Conservation (phyloP, 75 land plant genomes). For the Adiantum capillusveneris region DNA sequence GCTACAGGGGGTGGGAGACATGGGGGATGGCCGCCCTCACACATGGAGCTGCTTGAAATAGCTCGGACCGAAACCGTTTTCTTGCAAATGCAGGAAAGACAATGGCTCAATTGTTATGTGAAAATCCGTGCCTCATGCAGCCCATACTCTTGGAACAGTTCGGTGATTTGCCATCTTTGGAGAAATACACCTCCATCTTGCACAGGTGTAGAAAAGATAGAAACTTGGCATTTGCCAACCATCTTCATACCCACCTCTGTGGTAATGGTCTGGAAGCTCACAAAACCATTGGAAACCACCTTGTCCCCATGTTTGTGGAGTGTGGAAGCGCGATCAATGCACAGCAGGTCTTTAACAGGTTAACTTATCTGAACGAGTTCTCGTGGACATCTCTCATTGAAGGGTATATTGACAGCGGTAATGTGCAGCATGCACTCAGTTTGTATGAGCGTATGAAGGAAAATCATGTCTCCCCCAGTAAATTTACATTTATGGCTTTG, state of each 20-base stretch:
- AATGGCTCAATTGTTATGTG: too few relatives aligned
- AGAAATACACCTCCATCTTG: background rate
- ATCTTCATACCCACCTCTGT: background rate
- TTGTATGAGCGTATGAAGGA: conserved; percentile 7
- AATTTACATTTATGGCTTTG: conserved; percentile 21
- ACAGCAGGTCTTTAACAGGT: conserved; percentile 4
- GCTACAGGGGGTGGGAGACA: too few relatives aligned
- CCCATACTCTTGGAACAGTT: too few relatives aligned
- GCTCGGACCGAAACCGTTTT: too few relatives aligned
- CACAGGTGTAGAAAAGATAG: background rate
- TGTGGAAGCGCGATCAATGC: conserved; percentile 1
- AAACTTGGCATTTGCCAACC: background rate
- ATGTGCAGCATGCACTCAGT: conserved; percentile 6
- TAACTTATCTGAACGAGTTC: background rate
- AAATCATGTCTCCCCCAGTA: conserved; percentile 18
- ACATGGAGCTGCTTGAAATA: too few relatives aligned
- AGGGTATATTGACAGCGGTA: conserved; percentile 7
- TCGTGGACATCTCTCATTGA: background rate
- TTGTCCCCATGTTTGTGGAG: conserved; percentile 1
- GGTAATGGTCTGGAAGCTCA: conserved; percentile 2
- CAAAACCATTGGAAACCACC: background rate
- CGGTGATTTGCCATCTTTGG: too few relatives aligned
- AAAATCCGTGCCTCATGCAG: too few relatives aligned
- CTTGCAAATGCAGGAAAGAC: too few relatives aligned
- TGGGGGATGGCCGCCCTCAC: too few relatives aligned